A percentile compares a stretch with the other conserved stretches of the same genome.
Conservation (phyloP, 2,329 filamentous ascomycete genomes). For the Fusarium annulatum region DNA sequence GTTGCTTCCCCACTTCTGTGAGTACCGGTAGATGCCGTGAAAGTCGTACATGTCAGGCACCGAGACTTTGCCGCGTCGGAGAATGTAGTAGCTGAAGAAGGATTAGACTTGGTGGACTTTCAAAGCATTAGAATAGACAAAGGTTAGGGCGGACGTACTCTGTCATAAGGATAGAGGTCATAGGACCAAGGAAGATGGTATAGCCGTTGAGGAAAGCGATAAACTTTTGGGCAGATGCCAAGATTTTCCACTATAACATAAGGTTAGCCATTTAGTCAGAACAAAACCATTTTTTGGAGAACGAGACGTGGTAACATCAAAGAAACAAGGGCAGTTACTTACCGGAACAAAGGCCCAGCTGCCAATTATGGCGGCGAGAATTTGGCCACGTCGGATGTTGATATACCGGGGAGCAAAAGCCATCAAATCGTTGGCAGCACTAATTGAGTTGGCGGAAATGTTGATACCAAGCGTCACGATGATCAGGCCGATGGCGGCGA, state of each 20-base stretch:
- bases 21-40: conserved; percentile 9
- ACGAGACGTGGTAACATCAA: no score
- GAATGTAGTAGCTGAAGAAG: not conserved
- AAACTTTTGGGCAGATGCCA: not conserved
- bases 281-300: not conserved
- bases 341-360: conserved; percentile 9
- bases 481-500: not conserved
- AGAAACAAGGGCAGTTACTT: not conserved
- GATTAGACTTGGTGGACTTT: not conserved
- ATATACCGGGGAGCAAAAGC: conserved; percentile 14
- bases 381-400: conserved; percentile 9
- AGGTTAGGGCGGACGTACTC: not conserved
- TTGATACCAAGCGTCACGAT: conserved; percentile 8
- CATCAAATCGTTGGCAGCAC: conserved; percentile 12
- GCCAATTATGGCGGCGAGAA: not conserved
- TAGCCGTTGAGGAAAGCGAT: conserved; percentile 6
- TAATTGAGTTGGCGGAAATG: conserved; percentile 12
- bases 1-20: conserved; percentile 6
- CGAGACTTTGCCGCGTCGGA: conserved; percentile 1
- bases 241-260: not conserved
- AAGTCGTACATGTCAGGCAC: conserved; percentile 6
- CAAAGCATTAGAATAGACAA: not conserved
- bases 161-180: conserved; percentile 10
- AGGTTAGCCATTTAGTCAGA: not conserved
- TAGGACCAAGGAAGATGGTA: conserved; percentile 5